Conservation (phyloP, 2,329 filamentous ascomycete species). For the Aspergillus fructus region DNA sequence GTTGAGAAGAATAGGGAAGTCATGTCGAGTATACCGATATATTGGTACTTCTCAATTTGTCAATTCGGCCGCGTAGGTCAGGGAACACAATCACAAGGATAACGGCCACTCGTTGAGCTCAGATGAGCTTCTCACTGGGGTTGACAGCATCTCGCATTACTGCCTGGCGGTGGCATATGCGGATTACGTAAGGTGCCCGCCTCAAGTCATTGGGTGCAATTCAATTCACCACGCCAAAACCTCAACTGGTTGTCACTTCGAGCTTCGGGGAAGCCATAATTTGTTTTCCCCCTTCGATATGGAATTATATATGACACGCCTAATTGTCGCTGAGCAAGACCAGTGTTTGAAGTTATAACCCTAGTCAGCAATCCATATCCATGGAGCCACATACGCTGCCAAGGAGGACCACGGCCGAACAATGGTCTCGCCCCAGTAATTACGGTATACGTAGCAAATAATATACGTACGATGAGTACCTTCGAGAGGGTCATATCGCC, state of each 20-base stretch:
- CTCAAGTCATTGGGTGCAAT: background rate
- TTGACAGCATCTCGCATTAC: slow-evolving; percentile 13
- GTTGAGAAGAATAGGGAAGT: slow-evolving; percentile 99
- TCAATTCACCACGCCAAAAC: background rate
- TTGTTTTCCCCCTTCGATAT: background rate
- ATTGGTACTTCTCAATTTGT: slow-evolving; percentile 11
- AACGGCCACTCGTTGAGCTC: slow-evolving; percentile 12
- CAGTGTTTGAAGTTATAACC: background rate
- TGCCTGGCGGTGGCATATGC: slow-evolving; percentile 16
- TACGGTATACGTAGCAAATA: background rate
- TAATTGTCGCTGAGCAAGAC: background rate
- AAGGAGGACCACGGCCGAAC: background rate
- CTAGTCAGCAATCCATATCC: too few relatives aligned
- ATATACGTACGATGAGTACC: background rate
- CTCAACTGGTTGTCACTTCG: background rate
- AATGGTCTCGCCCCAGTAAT: background rate
- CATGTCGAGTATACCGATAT: slow-evolving; percentile 57
- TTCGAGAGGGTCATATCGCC: background rate
- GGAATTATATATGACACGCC: background rate
- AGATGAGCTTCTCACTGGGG: slow-evolving; percentile 14
- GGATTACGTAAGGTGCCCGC: slow-evolving; percentile 19
- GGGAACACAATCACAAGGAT: slow-evolving; percentile 2
- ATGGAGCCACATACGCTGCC: background rate
- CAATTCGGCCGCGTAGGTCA: slow-evolving; percentile 1
- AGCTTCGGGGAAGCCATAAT: background rate